Conservation (phyloP, 176 grass and related monocot genomes). For the Coix lacrymajobi region DNA sequence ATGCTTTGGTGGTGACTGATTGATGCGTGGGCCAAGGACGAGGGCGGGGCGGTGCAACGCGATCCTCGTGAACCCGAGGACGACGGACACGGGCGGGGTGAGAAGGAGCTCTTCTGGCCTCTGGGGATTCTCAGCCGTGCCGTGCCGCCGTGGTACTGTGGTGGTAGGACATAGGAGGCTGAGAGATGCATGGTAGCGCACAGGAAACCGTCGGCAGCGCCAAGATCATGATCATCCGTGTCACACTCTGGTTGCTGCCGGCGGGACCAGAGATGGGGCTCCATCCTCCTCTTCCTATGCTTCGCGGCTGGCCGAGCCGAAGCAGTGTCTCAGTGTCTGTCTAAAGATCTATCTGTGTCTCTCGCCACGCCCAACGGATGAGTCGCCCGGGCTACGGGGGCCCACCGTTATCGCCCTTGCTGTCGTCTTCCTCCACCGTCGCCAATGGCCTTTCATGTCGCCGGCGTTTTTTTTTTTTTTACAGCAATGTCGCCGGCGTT, state of each 20-base stretch:
- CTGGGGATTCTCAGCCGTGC: too few species aligned
- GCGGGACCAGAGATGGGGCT: background rate
- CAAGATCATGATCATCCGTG: background rate
- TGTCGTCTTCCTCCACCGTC: background rate
- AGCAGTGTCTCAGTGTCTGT: too few species aligned
- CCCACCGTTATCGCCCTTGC: background rate
- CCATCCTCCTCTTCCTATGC: background rate
- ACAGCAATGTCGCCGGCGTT: too few species aligned
- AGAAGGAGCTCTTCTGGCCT: background rate
- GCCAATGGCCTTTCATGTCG: background rate
- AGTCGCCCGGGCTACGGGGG: too few species aligned
- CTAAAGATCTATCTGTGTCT: too few species aligned
- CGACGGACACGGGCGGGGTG: background rate
- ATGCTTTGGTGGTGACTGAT: slow-evolving; percentile 27
- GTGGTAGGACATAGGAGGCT: background rate
- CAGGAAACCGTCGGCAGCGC: slow-evolving; percentile 2
- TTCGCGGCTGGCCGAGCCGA: background rate
- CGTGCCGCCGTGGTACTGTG: background rate
- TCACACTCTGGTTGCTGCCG: background rate
- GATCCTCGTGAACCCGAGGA: slow-evolving; percentile 16
- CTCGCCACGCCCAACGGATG: background rate
- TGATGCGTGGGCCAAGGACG: slow-evolving; percentile 22
- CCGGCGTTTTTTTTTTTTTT: too few species aligned
- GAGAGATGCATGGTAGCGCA: background rate
- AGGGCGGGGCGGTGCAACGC: slow-evolving; percentile 9